Evolutionary conservation across 805 yeast species (phyloP), one percentile per base, ranked within the genome.

Genomic region (Deakozyma indianensis): DNA sequence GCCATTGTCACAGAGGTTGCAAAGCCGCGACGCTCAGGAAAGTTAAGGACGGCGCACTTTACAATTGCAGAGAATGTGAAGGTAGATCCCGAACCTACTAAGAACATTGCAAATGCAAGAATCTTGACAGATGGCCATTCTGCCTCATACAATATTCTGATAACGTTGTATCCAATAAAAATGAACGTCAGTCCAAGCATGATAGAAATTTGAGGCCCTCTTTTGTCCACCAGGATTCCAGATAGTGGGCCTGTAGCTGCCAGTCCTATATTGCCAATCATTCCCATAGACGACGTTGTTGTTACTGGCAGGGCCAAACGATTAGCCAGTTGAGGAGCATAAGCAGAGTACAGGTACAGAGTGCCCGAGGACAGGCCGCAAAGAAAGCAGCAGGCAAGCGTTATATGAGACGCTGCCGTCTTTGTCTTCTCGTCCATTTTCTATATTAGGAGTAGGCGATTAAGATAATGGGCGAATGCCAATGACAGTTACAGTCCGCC

Each of bases 1-100:
- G 88, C 78, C 58, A 82, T 69, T 2, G 90, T 87, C 41, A 82
- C 66, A 0, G 86, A 75, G 0, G 92, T 79, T 3, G 92, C 88
- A 7, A 81, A 67, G 2, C 92, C 94, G 45, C 84, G 62, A 32
- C 72, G 65, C 40, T 72, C 67, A 0, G 94, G 90, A 55, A 77
- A 80, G 41, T 72, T 68, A 35, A 80, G 65, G 22, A 87, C 85
- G 47, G 86, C 78, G 56, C 87, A 81, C 56, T 83, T 83, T 55
- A 83, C 72, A 48, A 79, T 68, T 7, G 82, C 77, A 16, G 77
- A 69, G 56, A 75, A 76, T 35, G 82, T 70, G 47, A 74, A 73
- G 0, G 88, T 79, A 27, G 83, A 75, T 0, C 92, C 92, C 2
- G 67, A 54, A 0, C 90, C 90, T n/a, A 82, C 71, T 43, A 71